Conservation (phyloP, 139 green algal genomes). For the Picochlorum costavermella region DNA sequence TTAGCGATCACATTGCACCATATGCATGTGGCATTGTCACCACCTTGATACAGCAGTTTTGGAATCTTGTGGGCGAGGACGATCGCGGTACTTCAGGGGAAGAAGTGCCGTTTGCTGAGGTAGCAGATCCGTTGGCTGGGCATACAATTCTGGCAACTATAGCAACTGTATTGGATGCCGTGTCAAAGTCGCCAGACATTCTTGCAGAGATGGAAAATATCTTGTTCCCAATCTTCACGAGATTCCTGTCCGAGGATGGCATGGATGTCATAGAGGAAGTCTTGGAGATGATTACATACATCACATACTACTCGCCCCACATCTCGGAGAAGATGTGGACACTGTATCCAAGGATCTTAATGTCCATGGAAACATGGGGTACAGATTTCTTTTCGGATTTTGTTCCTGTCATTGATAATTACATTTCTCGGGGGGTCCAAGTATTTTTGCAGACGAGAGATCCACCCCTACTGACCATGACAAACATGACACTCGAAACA, state of each 20-base stretch:
- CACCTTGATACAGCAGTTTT: constrained; percentile 68
- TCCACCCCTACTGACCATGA: constrained; percentile 3
- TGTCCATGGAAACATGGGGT: constrained; percentile 66
- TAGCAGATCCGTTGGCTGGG: constrained; percentile 55
- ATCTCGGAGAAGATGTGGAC: constrained; percentile 78
- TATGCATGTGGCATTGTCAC: constrained; percentile 71
- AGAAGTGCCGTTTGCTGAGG: neutral
- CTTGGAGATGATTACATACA: constrained; percentile 68
- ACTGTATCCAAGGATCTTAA: constrained; percentile 77
- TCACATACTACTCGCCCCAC: constrained; percentile 77
- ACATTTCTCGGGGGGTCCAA: constrained; percentile 70
- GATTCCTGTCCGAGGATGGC: constrained; percentile 51
- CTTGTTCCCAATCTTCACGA: constrained; percentile 77
- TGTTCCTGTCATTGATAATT: constrained; percentile 87
- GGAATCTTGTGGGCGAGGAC: constrained; percentile 39
- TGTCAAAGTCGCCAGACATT: constrained; percentile 62
- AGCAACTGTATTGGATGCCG: constrained; percentile 79
- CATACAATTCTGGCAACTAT: constrained; percentile 83
- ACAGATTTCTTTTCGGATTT: constrained; percentile 82
- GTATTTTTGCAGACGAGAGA: constrained; percentile 45
- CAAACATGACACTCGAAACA: constrained; percentile 3
- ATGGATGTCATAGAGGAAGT: constrained; percentile 91
- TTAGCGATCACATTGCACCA: constrained; percentile 84
- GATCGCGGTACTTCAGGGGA: constrained; percentile 18
- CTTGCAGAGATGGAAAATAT: constrained; percentile 74